A percentile compares a stretch with the other conserved stretches of the same genome.
phyloP scores from a whole-genome alignment of 1,139 yeast genomes.

The Lodderomyces beijingensis region DNA sequence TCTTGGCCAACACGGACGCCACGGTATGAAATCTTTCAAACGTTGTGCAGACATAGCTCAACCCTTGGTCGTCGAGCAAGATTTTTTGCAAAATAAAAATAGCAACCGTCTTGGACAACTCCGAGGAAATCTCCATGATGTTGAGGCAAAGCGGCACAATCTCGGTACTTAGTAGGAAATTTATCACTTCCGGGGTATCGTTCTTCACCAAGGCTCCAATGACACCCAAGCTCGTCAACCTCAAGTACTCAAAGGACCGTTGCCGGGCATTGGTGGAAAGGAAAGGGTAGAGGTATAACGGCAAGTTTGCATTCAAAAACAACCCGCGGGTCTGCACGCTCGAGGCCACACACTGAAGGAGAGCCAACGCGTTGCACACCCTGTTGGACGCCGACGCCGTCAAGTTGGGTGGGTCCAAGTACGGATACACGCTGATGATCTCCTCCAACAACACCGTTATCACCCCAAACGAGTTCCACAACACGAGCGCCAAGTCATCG shows the following conservation, averaged over 20 bases:
- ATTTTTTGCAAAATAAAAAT: constrained; percentile 92
- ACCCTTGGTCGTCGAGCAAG: constrained; percentile 84
- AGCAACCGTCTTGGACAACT: constrained; percentile 92
- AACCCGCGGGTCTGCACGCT: constrained; percentile 84
- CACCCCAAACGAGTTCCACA: constrained; percentile 96
- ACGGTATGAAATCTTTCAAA: constrained; percentile 94
- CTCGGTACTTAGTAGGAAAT: constrained; percentile 85
- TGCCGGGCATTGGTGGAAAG: constrained; percentile 88
- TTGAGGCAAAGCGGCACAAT: constrained; percentile 91
- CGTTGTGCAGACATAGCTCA: constrained; percentile 89
- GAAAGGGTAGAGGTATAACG: constrained; percentile 88
- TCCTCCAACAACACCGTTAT: constrained; percentile 91
- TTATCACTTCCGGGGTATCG: constrained; percentile 93
- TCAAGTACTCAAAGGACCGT: constrained; percentile 86
- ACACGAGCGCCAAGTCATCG: constrained; percentile 85
- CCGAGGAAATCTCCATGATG: constrained; percentile 94
- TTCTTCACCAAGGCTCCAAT: constrained; percentile 95
- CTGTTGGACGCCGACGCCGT: constrained; percentile 87
- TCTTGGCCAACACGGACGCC: constrained; percentile 77
- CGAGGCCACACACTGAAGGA: constrained; percentile 94
- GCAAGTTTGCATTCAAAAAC: constrained; percentile 86
- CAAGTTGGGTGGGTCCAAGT: constrained; percentile 80
- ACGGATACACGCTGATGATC: constrained; percentile 84
- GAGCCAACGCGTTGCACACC: constrained; percentile 92
- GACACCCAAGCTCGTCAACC: constrained; percentile 91